A percentile compares a stretch with the other conserved stretches of the same genome.
Evolutionary conservation across 345 rosid genomes (phyloP).

Genomic region (Rubroshorea leprosula): DNA sequence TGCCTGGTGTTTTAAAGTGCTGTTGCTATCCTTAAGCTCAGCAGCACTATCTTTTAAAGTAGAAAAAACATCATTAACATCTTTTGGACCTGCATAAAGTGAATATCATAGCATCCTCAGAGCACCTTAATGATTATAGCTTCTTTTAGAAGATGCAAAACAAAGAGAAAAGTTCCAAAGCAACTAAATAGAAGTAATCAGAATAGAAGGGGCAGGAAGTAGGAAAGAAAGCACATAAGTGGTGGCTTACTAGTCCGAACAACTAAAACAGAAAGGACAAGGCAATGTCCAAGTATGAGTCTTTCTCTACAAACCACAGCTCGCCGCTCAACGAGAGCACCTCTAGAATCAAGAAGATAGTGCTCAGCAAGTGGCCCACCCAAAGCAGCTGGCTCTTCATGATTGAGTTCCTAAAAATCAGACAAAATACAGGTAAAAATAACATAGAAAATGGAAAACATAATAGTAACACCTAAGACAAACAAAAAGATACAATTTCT

Average conservation of each 20-base stretch:
- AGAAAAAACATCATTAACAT: constrained; percentile 62
- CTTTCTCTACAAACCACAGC: constrained; percentile 86
- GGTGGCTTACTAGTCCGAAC: constrained; percentile 69
- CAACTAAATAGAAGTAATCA: no score
- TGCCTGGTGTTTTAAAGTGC: constrained; percentile 72
- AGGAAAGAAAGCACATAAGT: background rate
- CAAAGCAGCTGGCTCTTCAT: constrained; percentile 86
- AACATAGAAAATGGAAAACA: background rate
- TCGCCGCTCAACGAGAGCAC: constrained; percentile 79
- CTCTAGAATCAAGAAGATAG: constrained; percentile 79
- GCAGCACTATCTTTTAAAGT: constrained; percentile 67
- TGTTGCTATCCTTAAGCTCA: constrained; percentile 44
- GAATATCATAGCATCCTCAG: constrained; percentile 15
- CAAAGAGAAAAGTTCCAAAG: background rate
- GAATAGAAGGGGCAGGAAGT: background rate
- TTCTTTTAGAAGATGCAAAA: background rate
- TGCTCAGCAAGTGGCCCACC: constrained; percentile 85
- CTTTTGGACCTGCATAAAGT: constrained; percentile 54
- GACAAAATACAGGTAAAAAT: background rate
- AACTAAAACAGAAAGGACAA: constrained; percentile 75
- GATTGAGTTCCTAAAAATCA: constrained; percentile 68
- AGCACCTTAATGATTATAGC: background rate
- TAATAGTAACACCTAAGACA: constrained; percentile 1
- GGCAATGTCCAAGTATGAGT: constrained; percentile 82
- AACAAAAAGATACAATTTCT: background rate